Evolutionary conservation across 495 filamentous ascomycete genomes (phyloP).

Genomic region (Platismatia glauca): DNA sequence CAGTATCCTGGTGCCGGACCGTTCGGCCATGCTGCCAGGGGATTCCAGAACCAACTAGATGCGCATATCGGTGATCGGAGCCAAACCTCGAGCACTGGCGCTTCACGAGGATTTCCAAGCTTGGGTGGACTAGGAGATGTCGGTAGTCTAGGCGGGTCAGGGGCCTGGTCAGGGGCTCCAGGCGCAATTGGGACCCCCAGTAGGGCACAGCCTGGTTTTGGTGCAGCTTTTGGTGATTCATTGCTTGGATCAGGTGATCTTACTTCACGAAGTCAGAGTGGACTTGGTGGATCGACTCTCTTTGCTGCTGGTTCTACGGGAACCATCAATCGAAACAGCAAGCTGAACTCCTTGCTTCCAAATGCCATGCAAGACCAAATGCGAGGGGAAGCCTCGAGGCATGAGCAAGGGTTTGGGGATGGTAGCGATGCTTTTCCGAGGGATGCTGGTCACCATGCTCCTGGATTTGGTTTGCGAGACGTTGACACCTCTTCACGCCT

Average conservation of each 20-base stretch:
- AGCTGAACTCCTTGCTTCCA: conserved; percentile 81
- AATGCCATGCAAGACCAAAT: conserved; percentile 82
- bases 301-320: conserved; percentile 46
- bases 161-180: conserved; percentile 44
- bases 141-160: conserved; percentile 46
- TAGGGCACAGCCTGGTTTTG: conserved; percentile 57
- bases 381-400: conserved; percentile 42
- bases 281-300: conserved; percentile 47
- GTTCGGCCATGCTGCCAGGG: conserved; percentile 41
- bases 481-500: conserved; percentile 55
- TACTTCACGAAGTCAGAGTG: conserved; percentile 57
- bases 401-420: conserved; percentile 41
- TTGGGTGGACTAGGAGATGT: conserved; percentile 55
- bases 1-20: conserved; percentile 44
- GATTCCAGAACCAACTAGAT: conserved; percentile 49
- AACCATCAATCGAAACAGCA: conserved; percentile 64
- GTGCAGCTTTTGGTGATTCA: conserved; percentile 60
- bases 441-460: conserved; percentile 38
- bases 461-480: conserved; percentile 43
- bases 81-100: conserved; percentile 76
- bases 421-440: conserved; percentile 10
- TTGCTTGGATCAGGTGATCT: conserved; percentile 66
- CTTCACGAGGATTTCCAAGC: conserved; percentile 57
- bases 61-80: conserved; percentile 64
- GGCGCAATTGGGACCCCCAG: conserved; percentile 62